Conservation (phyloP, 495 filamentous ascomycete genomes). For the Neurospora pannonica region DNA sequence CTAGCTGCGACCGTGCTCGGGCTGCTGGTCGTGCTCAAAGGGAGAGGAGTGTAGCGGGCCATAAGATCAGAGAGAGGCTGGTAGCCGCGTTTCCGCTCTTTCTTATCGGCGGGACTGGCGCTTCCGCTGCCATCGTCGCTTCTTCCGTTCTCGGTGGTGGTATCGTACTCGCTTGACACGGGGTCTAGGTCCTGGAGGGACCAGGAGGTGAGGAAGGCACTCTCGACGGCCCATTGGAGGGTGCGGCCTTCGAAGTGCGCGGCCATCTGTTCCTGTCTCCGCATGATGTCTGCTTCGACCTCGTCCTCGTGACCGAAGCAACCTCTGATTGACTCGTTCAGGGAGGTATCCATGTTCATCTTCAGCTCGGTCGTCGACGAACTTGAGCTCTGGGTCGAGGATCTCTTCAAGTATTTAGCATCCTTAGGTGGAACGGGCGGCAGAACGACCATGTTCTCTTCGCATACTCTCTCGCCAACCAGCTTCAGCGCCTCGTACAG, state of each 20-base stretch:
- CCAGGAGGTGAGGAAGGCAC: neutral
- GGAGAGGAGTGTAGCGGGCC: neutral
- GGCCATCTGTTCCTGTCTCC: neutral
- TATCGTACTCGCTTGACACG: neutral
- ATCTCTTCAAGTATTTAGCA: neutral
- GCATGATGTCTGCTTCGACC: neutral
- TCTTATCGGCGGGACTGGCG: neutral
- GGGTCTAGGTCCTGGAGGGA: neutral
- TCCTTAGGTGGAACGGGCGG: neutral
- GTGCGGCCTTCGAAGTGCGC: neutral
- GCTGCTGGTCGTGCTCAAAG: neutral
- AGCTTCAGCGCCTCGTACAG: neutral
- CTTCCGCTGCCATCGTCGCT: neutral
- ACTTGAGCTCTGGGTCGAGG: neutral
- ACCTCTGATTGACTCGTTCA: neutral
- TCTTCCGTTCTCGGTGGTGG: neutral
- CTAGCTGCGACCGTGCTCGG: neutral
- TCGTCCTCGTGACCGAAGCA: neutral
- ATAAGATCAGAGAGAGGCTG: neutral
- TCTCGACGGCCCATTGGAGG: neutral
- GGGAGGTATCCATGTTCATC: neutral
- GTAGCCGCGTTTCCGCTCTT: neutral
- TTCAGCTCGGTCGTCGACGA: neutral
- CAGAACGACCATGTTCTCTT: neutral
- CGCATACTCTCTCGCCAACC: neutral